Evolutionary conservation across 2,329 filamentous ascomycete species (phyloP).

Genomic region (Endothia cerciana): DNA sequence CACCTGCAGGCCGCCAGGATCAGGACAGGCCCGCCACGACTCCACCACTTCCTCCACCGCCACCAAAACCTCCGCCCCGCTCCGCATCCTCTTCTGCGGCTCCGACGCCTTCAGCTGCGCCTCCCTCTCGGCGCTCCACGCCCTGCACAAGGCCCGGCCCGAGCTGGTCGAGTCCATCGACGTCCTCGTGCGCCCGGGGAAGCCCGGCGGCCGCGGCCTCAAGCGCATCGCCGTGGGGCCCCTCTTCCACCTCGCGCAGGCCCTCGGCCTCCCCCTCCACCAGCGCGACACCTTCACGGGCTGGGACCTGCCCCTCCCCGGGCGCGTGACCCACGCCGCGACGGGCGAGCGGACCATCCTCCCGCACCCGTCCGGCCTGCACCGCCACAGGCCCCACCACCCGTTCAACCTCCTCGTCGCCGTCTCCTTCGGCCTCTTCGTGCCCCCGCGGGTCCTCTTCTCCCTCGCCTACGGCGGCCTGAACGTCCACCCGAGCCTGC

Average conservation of each 20-base stretch:
- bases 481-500: conserved; percentile 89
- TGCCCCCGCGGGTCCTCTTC: conserved; percentile 75
- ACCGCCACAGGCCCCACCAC: conserved; percentile 55
- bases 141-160: conserved; percentile 57
- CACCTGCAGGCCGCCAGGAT: background rate
- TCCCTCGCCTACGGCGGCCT: conserved; percentile 80
- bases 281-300: conserved; percentile 79
- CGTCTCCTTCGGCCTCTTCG: conserved; percentile 91
- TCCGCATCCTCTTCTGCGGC: conserved; percentile 91
- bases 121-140: conserved; percentile 71
- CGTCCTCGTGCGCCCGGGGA: conserved; percentile 81
- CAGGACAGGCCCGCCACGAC: background rate
- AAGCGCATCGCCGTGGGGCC: conserved; percentile 74
- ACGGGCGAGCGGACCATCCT: conserved; percentile 22
- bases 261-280: conserved; percentile 70
- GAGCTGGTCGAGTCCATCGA: conserved; percentile 74
- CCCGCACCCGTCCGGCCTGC: conserved; percentile 28
- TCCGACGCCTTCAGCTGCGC: conserved; percentile 88
- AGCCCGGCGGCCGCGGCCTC: conserved; percentile 74
- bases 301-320: conserved; percentile 58
- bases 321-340: conserved; percentile 23
- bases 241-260: conserved; percentile 66
- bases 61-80: conserved; percentile 53
- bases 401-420: conserved; percentile 79
- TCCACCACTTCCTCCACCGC: background rate